Conservation (phyloP, 2,329 filamentous ascomycete genomes). For the Tolypocladium endophyticum region DNA sequence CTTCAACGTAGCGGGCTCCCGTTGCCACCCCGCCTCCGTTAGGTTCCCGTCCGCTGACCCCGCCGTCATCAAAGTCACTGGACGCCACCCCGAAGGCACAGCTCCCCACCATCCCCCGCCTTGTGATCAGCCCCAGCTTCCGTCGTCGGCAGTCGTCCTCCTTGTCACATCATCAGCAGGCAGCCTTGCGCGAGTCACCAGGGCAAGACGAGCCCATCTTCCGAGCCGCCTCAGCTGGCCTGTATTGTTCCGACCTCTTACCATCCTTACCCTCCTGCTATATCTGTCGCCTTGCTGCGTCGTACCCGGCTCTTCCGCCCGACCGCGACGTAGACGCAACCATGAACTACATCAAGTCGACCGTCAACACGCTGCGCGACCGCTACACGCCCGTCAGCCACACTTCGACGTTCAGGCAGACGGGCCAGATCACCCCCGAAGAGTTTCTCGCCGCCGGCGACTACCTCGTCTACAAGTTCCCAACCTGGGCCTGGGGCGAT, state of each 20-base stretch:
- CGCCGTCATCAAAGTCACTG: neutral
- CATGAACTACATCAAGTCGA: slow-evolving; percentile 90
- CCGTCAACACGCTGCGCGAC: slow-evolving; percentile 84
- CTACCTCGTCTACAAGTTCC: slow-evolving; percentile 98
- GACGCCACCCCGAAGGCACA: slow-evolving; percentile 1
- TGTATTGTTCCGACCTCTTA: neutral
- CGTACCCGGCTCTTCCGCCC: neutral
- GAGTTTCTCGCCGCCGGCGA: slow-evolving; percentile 94
- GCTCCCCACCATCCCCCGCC: slow-evolving; percentile 9
- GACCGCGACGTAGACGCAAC: slow-evolving; percentile 6
- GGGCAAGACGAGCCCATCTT: neutral
- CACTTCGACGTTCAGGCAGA: slow-evolving; percentile 86
- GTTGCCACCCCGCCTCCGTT: neutral
- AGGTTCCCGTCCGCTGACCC: neutral
- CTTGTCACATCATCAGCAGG: slow-evolving; percentile 4
- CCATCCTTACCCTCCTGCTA: neutral
- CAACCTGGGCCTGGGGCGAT: slow-evolving; percentile 93
- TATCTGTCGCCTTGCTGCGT: neutral
- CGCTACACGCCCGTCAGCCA: slow-evolving; percentile 81
- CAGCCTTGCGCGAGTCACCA: slow-evolving; percentile 2
- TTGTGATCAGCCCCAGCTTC: slow-evolving; percentile 19
- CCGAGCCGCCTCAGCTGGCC: neutral
- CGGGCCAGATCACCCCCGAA: slow-evolving; percentile 92
- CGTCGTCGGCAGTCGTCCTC: slow-evolving; percentile 1
- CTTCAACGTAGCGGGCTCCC: no score